Evolutionary conservation across 768 basidiomycete species (phyloP).

Genomic region (Astraeus odoratus): DNA sequence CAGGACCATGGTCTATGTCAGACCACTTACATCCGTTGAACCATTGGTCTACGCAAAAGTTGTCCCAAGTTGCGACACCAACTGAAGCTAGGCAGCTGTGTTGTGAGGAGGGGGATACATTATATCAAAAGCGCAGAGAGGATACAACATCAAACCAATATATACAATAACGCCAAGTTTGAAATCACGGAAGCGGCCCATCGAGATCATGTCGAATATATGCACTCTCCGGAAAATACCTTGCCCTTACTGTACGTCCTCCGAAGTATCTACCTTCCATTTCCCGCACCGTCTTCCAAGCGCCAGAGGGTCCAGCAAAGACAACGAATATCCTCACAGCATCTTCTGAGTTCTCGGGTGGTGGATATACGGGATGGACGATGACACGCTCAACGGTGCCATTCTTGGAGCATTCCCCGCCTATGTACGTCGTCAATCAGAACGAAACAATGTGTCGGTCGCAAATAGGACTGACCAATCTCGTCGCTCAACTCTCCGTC

Average conservation of each 20-base stretch:
- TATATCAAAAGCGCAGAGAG: neutral
- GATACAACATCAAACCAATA: neutral
- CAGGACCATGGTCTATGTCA: no score
- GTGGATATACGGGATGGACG: slow-evolving; percentile 69
- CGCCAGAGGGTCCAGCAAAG: slow-evolving; percentile 87
- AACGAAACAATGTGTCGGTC: neutral
- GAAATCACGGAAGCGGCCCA: slow-evolving; percentile 20
- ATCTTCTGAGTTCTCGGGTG: slow-evolving; percentile 61
- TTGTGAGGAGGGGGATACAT: neutral
- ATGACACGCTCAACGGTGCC: slow-evolving; percentile 89
- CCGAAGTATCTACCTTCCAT: slow-evolving; percentile 92
- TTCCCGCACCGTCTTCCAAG: slow-evolving; percentile 93
- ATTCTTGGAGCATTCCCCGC: slow-evolving; percentile 87
- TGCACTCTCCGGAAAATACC: slow-evolving; percentile 65
- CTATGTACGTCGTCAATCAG: slow-evolving; percentile 29
- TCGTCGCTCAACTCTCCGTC: slow-evolving; percentile 83
- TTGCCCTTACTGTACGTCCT: slow-evolving; percentile 73
- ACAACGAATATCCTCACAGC: slow-evolving; percentile 87
- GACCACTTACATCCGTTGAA: no score
- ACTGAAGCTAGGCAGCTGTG: neutral
- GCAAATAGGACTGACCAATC: slow-evolving; percentile 52
- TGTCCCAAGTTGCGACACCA: no score
- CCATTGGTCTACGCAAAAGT: no score
- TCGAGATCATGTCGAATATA: slow-evolving; percentile 51
- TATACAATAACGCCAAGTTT: neutral